Percentiles rank a stretch among this genome's conserved stretches.
Conservation (phyloP, 768 basidiomycete species). For the Tephrocybe sp. region DNA sequence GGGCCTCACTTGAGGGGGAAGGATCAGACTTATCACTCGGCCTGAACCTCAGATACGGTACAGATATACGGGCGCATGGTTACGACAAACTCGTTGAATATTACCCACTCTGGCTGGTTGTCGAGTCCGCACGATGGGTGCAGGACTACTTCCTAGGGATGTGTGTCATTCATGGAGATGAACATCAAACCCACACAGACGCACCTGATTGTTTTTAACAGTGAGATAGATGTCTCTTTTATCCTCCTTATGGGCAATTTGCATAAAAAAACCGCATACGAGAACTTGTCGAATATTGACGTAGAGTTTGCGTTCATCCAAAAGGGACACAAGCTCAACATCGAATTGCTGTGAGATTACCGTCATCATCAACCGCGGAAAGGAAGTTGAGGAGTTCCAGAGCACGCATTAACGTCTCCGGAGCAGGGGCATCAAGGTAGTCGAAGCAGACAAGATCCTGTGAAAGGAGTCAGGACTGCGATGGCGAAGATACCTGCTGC, state of each 20-base stretch:
- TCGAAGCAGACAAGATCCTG: constrained; percentile 86
- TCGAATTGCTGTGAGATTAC: constrained; percentile 92
- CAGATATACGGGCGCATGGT: constrained; percentile 89
- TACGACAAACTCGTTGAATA: constrained; percentile 93
- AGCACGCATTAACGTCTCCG: constrained; percentile 96
- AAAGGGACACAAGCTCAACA: too few species aligned
- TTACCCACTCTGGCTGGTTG: constrained; percentile 87
- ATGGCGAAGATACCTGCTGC: constrained; percentile 9
- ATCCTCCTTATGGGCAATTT: constrained; percentile 92
- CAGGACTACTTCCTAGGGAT: constrained; percentile 59
- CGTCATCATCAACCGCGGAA: constrained; percentile 91
- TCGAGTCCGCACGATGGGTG: constrained; percentile 91
- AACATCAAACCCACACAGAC: constrained; percentile 16
- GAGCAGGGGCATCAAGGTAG: constrained; percentile 91
- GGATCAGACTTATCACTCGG: constrained; percentile 70
- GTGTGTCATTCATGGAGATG: neutral
- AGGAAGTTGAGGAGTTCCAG: constrained; percentile 92
- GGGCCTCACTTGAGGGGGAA: constrained; percentile 1
- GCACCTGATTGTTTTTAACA: constrained; percentile 91
- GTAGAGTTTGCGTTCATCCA: constrained; percentile 71
- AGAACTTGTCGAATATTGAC: constrained; percentile 78
- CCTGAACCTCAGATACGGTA: constrained; percentile 82
- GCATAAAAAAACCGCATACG: constrained; percentile 97
- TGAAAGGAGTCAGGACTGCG: constrained; percentile 1
- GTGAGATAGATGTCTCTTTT: constrained; percentile 88